phyloP scores from a whole-genome alignment of 176 grass and related monocot genomes.

The Oryza glaberrima region DNA sequence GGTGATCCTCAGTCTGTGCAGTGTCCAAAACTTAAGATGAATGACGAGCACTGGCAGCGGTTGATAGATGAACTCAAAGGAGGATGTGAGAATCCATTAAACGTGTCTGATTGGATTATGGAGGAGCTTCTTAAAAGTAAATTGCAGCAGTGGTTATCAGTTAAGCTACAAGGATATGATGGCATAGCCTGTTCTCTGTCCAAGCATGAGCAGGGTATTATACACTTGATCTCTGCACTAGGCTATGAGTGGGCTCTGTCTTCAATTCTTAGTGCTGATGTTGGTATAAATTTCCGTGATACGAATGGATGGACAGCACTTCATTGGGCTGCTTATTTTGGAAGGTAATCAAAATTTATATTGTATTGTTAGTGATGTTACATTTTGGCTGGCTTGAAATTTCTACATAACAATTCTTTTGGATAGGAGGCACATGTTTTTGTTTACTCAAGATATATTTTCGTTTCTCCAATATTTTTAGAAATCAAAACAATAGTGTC shows the following conservation, averaged over 20 bases:
- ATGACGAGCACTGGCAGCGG: conserved; percentile 54
- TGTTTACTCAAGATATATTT: conserved; percentile 28
- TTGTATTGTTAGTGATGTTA: not conserved
- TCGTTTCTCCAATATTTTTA: not conserved
- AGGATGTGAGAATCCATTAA: conserved; percentile 51
- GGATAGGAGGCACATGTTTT: not conserved
- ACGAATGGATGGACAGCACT: conserved; percentile 96
- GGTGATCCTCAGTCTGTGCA: conserved; percentile 35
- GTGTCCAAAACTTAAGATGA: conserved; percentile 51
- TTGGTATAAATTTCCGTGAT: conserved; percentile 98
- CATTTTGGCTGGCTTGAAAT: too few species aligned
- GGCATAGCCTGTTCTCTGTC: conserved; percentile 60
- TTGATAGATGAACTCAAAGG: conserved; percentile 59
- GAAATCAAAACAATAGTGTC: conserved; percentile 3
- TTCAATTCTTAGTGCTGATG: conserved; percentile 63
- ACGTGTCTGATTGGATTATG: conserved; percentile 70
- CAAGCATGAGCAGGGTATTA: conserved; percentile 87
- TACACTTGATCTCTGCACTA: conserved; percentile 87
- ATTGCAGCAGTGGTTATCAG: conserved; percentile 72
- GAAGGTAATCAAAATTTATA: conserved; percentile 65
- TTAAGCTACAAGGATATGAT: conserved; percentile 49
- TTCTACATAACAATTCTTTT: too few species aligned
- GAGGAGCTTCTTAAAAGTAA: conserved; percentile 87
- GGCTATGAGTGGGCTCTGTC: conserved; percentile 89
- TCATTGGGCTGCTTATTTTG: conserved; percentile 98